Percentiles rank a stretch among this genome's conserved stretches.
These are phyloP conservation scores for Fomitopsis pinicola DNA, from an alignment of 1,284 basidiomycete species.

Conservation along the genomic window DNA sequence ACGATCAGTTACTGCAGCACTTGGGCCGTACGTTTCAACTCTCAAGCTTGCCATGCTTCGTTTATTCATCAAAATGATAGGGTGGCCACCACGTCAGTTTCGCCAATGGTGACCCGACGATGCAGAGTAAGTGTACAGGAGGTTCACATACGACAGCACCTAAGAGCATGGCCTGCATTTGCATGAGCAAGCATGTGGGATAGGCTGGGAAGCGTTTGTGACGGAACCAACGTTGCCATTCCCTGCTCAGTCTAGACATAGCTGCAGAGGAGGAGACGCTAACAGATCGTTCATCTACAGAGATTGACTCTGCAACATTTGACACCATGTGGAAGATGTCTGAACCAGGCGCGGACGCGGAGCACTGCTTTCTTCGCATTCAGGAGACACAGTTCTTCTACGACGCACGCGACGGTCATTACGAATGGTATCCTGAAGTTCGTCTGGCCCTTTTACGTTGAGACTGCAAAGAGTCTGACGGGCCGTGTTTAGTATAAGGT, in stretches of 20 bases:
- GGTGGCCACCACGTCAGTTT: conserved; percentile 69
- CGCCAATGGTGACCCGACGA: conserved; percentile 41
- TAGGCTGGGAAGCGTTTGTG: no score
- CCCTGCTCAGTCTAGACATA: no score
- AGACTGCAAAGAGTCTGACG: not conserved
- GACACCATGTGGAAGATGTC: conserved; percentile 70
- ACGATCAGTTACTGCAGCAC: conserved; percentile 63
- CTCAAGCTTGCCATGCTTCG: not conserved
- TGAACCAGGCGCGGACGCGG: conserved; percentile 45
- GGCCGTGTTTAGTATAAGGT: conserved; percentile 40
- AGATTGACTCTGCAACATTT: conserved; percentile 71
- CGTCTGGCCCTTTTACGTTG: conserved; percentile 16
- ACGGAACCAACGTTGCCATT: no score
- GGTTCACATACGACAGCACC: not conserved
- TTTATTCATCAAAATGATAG: conserved; percentile 21
- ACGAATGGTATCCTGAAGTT: conserved; percentile 63
- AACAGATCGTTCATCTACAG: conserved; percentile 30
- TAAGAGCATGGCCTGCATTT: not conserved
- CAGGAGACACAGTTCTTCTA: conserved; percentile 57
- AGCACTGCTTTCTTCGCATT: conserved; percentile 59
- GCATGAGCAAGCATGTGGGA: not conserved
- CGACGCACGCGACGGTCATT: conserved; percentile 38
- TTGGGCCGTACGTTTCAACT: conserved; percentile 60
- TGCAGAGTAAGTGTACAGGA: conserved; percentile 39
- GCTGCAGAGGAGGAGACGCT: no score